phyloP scores from a whole-genome alignment of 345 rosid genomes.

The Lepidium sativum region DNA sequence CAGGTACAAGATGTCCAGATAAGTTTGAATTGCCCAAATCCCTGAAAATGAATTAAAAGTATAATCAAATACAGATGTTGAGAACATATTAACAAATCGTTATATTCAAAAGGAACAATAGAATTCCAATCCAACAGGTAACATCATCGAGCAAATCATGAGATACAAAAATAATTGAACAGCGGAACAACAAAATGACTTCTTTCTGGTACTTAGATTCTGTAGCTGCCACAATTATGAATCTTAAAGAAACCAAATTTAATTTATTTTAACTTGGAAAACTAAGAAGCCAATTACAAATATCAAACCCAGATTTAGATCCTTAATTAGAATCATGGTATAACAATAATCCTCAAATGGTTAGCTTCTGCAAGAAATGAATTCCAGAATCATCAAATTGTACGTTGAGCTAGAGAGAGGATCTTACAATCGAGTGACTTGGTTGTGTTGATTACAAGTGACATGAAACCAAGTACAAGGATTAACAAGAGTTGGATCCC shows the following conservation, averaged over 20 bases:
- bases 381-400: neutral
- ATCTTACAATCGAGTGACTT: too few relatives aligned
- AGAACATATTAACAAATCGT: neutral
- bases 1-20: constrained; percentile 74
- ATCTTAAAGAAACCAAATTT: neutral
- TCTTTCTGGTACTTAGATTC: neutral
- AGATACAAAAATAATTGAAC: too few relatives aligned
- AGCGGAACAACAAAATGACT: too few relatives aligned
- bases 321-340: neutral
- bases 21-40: constrained; percentile 81
- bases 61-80: too few relatives aligned
- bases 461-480: too few relatives aligned
- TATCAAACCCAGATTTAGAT: neutral
- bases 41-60: constrained; percentile 31
- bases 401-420: neutral
- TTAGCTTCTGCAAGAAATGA: neutral
- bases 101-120: neutral
- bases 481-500: too few relatives aligned
- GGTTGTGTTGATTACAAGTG: too few relatives aligned
- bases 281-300: neutral
- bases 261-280: neutral
- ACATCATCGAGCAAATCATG: neutral
- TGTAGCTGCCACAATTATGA: neutral
- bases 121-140: neutral
- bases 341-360: neutral